phyloP scores from a whole-genome alignment of 257 asterid species.

The Solanum phureja region DNA sequence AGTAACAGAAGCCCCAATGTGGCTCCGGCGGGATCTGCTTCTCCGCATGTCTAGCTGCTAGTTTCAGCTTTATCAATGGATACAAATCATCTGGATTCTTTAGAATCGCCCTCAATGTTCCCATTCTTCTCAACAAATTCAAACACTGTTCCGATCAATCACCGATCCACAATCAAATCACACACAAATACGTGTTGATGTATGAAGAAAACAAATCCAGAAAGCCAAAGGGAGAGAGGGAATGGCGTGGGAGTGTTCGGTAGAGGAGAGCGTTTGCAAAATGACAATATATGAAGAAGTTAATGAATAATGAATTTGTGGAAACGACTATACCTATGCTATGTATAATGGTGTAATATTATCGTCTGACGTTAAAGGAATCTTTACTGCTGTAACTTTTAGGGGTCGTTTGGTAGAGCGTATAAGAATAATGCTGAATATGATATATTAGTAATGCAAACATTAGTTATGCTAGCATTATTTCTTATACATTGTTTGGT shows the following conservation, averaged over 20 bases:
- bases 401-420: too few relatives aligned
- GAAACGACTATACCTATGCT: not conserved
- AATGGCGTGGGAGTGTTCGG: not conserved
- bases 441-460: too few relatives aligned
- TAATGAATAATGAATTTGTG: not conserved
- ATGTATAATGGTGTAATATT: not conserved
- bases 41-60: slow-evolving; percentile 59
- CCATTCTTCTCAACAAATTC: slow-evolving; percentile 34
- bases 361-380: not conserved
- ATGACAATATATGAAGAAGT: not conserved
- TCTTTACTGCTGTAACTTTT: not conserved
- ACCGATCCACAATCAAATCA: not conserved
- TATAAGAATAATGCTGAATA: too few relatives aligned
- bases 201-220: not conserved
- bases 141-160: not conserved
- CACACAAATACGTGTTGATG: not conserved
- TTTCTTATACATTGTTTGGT: too few relatives aligned
- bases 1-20: slow-evolving; percentile 91
- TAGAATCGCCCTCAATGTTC: slow-evolving; percentile 56
- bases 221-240: not conserved
- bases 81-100: slow-evolving; percentile 81
- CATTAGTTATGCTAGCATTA: too few relatives aligned
- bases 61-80: slow-evolving; percentile 74
- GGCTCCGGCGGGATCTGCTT: slow-evolving; percentile 89
- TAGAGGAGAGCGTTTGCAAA: not conserved